phyloP scores from a whole-genome alignment of 2,329 filamentous ascomycete genomes.

The Stagonosporopsis tanaceti region DNA sequence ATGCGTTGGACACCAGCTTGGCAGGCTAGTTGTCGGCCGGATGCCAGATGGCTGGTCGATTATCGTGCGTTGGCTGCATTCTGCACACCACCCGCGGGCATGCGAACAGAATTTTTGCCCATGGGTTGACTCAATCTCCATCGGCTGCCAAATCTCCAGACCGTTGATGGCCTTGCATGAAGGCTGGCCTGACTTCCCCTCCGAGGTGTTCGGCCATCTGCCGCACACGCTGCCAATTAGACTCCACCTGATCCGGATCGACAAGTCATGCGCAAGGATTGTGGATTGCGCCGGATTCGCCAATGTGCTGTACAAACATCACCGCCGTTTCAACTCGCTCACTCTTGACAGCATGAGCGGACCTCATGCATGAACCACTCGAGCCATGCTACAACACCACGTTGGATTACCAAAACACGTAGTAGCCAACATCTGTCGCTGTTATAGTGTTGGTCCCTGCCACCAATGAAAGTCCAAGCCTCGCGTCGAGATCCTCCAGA shows the following conservation, averaged over 20 bases:
- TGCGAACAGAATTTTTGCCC: conserved; percentile 18
- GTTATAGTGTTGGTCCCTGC: conserved; percentile 9
- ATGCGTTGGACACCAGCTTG: conserved; percentile 19
- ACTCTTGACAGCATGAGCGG: conserved; percentile 30
- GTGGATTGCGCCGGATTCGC: conserved; percentile 24
- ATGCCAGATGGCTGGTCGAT: conserved; percentile 15
- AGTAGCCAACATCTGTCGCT: conserved; percentile 10
- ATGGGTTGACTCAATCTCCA: conserved; percentile 10
- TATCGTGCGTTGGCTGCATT: conserved; percentile 14
- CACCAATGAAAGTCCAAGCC: conserved; percentile 31
- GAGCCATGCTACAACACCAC: conserved; percentile 18
- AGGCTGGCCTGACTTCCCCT: conserved; percentile 20
- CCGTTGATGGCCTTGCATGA: conserved; percentile 21
- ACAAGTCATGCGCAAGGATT: conserved; percentile 33
- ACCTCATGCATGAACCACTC: conserved; percentile 28
- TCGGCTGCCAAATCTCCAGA: conserved; percentile 17
- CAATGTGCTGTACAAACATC: conserved; percentile 27
- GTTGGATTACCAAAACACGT: conserved; percentile 10
- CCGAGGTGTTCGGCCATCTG: conserved; percentile 24
- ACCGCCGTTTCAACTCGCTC: conserved; percentile 39
- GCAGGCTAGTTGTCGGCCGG: conserved; percentile 16
- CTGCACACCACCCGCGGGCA: conserved; percentile 17
- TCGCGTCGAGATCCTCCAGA: conserved; percentile 30
- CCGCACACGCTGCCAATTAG: conserved; percentile 11
- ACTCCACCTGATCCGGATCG: conserved; percentile 29